Percentiles rank a stretch among this genome's conserved stretches.
Conservation (phyloP, 2,329 filamentous ascomycete species). For the Phialocephala sp. region DNA sequence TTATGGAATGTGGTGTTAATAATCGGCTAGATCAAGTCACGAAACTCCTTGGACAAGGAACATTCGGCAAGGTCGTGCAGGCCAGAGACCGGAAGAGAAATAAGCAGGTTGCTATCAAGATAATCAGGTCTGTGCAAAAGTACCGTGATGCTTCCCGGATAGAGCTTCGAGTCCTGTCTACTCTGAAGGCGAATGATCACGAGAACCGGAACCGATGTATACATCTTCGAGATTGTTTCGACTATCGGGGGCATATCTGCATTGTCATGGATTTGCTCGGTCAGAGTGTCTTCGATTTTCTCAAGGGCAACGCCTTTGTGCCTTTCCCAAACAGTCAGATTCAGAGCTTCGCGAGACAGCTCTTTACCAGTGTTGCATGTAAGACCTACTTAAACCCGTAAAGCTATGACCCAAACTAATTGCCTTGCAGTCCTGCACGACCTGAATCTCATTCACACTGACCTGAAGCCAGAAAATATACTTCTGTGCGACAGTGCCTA, state of each 20-base stretch:
- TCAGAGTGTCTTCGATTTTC: conserved; percentile 97
- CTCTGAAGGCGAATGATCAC: conserved; percentile 87
- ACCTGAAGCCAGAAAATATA: conserved; percentile 74
- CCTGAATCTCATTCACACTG: conserved; percentile 94
- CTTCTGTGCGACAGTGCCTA: conserved; percentile 68
- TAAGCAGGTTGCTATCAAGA: conserved; percentile 90
- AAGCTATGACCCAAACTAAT: conserved; percentile 31
- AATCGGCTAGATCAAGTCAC: conserved; percentile 75
- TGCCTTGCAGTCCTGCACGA: conserved; percentile 80
- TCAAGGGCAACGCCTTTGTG: conserved; percentile 93
- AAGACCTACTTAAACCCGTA: conserved; percentile 50
- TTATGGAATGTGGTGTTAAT: conserved; percentile 36
- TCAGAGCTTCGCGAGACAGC: conserved; percentile 91
- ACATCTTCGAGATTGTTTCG: conserved; percentile 94
- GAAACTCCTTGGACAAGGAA: conserved; percentile 91
- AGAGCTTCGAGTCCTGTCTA: conserved; percentile 90
- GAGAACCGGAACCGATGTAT: conserved; percentile 96
- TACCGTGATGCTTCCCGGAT: conserved; percentile 96
- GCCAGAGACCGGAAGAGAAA: conserved; percentile 79
- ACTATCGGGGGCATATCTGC: conserved; percentile 96
- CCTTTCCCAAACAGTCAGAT: conserved; percentile 99
- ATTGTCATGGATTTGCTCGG: conserved; percentile 79
- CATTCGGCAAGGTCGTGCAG: conserved; percentile 97
- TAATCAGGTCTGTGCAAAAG: conserved; percentile 97
- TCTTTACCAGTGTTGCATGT: conserved; percentile 99